Base-by-base conservation (phyloP, 176 grass and related monocot species). In the Oryza punctata region DNA sequence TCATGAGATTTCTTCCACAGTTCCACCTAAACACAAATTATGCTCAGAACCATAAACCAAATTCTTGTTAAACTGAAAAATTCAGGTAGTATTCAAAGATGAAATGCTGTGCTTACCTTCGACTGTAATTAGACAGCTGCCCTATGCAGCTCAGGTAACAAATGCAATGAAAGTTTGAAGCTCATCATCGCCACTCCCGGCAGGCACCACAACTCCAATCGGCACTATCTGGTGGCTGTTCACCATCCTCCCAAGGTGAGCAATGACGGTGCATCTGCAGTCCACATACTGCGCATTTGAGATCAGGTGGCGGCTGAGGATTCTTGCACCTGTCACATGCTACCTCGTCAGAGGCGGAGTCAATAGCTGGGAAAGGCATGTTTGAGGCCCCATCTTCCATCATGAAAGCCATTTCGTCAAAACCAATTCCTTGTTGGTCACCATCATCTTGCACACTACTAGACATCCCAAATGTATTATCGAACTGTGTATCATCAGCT, bases 171-270 rank as follows among this genome's bases (percentile, higher is more conserved):
- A 63, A 63, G 38, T 63, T 41, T 29, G 82, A 79, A 75, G 45
- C 59, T 80, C 65, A 52, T 90, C 75, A 88, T 47, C 76, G 79
- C 85, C 79, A 88, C 40, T 92, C 90, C 67, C 82, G 87, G 80
- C 93, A 95, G 84, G 66, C 54, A 66, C 93, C 90, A 84, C 93
- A 95, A 18, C 82, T 95, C 93, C 93, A 95, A 40, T 32, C 86
- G 59, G 60, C 40, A 65, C 60, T 54, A 52, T 70, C 69, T 60
- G 71, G 40, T 38, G 72, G 82, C 13, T 83, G 47, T 26, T 37
- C 85, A 41, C 54, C 83, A 72, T 90, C 76, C 7, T 86, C 82
- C 93, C 90, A 95, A 43, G 88, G 93, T 38, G 93, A 92, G 70
- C 93, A 95, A 7, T 86, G 75, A 50, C 43, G 73, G 84, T 95